Percentiles rank a stretch among this genome's conserved stretches.
phyloP scores from a whole-genome alignment of 1,284 basidiomycete species.

The Puccinia novopanici region DNA sequence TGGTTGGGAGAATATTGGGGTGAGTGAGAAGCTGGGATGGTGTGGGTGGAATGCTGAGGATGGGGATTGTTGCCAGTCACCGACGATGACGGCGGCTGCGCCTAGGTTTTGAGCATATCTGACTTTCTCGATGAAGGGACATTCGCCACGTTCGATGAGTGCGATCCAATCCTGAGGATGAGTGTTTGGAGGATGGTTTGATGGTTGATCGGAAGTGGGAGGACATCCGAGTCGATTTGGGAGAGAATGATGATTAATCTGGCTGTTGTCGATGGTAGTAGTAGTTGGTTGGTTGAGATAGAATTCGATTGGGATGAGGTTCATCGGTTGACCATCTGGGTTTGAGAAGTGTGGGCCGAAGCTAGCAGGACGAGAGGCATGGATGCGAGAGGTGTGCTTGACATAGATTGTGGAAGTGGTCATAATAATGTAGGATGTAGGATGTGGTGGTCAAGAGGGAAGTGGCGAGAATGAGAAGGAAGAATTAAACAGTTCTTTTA shows the following conservation, averaged over 20 bases:
- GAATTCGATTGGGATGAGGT: constrained; percentile 19
- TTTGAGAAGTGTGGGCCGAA: constrained; percentile 36
- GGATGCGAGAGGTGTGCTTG: constrained; percentile 33
- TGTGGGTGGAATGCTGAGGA: background rate
- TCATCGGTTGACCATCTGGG: constrained; percentile 23
- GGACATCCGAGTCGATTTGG: constrained; percentile 14
- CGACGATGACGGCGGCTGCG: constrained; percentile 83
- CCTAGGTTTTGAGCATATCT: constrained; percentile 77
- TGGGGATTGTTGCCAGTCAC: constrained; percentile 63
- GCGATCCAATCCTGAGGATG: constrained; percentile 74
- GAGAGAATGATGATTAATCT: too few species aligned
- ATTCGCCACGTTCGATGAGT: constrained; percentile 78
- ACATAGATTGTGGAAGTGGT: constrained; percentile 29
- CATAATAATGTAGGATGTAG: too few species aligned
- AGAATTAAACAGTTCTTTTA: too few species aligned
- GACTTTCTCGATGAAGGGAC: constrained; percentile 83
- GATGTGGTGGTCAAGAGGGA: too few species aligned
- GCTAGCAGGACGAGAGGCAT: constrained; percentile 26
- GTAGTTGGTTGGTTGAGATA: background rate
- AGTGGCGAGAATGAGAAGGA: background rate
- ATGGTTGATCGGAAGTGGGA: constrained; percentile 1
- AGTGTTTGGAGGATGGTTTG: background rate
- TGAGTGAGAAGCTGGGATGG: background rate
- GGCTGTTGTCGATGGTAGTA: background rate
- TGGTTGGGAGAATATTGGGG: constrained; percentile 5